phyloP scores from a whole-genome alignment of 2,329 filamentous ascomycete genomes.

The Colletotrichum aenigma region DNA sequence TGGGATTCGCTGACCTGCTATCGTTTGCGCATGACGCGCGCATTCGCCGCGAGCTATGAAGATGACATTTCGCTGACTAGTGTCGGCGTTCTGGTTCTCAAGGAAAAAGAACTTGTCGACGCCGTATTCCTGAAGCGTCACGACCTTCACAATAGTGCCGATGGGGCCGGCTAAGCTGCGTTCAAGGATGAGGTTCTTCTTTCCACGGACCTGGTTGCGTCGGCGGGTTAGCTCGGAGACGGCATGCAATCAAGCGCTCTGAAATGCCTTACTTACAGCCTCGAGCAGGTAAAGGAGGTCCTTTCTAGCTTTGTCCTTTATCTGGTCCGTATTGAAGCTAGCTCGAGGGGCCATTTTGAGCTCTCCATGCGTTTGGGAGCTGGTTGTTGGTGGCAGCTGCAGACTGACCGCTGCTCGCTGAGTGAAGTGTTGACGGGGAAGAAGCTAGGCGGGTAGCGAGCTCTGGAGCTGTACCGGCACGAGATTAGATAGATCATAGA shows the following conservation, averaged over 20 bases:
- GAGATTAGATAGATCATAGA: slow-evolving; percentile 11
- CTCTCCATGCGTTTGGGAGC: slow-evolving; percentile 47
- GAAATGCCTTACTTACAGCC: slow-evolving; percentile 71
- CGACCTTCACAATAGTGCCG: slow-evolving; percentile 92
- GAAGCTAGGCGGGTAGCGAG: neutral
- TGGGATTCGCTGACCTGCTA: slow-evolving; percentile 74
- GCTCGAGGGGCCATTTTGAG: slow-evolving; percentile 71
- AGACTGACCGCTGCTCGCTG: slow-evolving; percentile 12
- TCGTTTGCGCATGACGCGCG: slow-evolving; percentile 78
- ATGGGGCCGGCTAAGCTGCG: slow-evolving; percentile 88
- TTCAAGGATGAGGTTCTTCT: slow-evolving; percentile 97
- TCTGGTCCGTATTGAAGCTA: slow-evolving; percentile 76
- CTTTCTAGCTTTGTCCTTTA: slow-evolving; percentile 82
- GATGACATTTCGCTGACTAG: slow-evolving; percentile 91
- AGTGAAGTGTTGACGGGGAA: neutral
- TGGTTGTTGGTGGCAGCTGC: neutral
- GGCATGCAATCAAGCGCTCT: neutral
- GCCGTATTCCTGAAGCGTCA: slow-evolving; percentile 93
- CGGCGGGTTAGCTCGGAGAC: slow-evolving; percentile 1
- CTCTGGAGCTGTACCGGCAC: neutral
- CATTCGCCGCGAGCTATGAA: slow-evolving; percentile 93
- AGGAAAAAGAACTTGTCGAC: slow-evolving; percentile 97
- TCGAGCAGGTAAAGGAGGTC: slow-evolving; percentile 91
- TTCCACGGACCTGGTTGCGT: slow-evolving; percentile 80
- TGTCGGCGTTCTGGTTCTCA: slow-evolving; percentile 94